A percentile compares a stretch with the other conserved stretches of the same genome.
These are phyloP conservation scores for Penicillium paxilli DNA, from an alignment of 495 filamentous ascomycete genomes.

Conservation along the genomic window DNA sequence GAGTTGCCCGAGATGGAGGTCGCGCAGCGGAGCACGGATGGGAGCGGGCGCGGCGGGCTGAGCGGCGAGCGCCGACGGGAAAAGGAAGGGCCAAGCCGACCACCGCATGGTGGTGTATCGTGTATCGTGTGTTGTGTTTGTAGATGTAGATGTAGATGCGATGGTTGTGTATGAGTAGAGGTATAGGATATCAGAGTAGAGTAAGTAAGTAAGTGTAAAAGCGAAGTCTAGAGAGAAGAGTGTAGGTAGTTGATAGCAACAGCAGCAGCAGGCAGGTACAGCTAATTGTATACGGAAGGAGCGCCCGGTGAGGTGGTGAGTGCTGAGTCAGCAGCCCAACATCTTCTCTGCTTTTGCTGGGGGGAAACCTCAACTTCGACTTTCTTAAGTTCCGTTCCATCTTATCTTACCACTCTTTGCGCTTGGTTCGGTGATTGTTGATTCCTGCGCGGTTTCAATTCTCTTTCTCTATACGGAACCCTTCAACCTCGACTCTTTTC, in stretches of 20 bases:
- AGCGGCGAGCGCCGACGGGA: constrained; percentile 45
- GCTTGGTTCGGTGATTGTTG: too few relatives aligned
- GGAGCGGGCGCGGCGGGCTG: constrained; percentile 82
- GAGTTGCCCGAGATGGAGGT: constrained; percentile 84
- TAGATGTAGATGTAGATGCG: not conserved
- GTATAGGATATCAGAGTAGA: not conserved
- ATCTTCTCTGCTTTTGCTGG: constrained; percentile 32
- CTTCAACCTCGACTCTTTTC: constrained; percentile 21
- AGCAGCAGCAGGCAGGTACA: not conserved
- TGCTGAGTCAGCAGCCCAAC: constrained; percentile 45
- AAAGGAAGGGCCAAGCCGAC: constrained; percentile 25
- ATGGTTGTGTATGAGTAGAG: not conserved
- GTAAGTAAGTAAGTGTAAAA: not conserved
- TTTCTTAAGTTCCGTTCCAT: constrained; percentile 18
- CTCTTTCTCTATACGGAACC: too few relatives aligned
- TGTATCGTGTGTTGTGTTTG: not conserved
- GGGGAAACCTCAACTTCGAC: not conserved
- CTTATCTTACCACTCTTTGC: too few relatives aligned
- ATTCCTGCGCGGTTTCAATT: constrained; percentile 15
- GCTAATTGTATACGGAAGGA: constrained; percentile 30
- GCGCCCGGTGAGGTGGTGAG: constrained; percentile 36
- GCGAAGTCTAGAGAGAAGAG: too few relatives aligned
- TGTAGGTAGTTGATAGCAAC: too few relatives aligned
- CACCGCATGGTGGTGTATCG: constrained; percentile 19
- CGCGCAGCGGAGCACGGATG: constrained; percentile 76